Conservation (phyloP, 768 basidiomycete genomes). For the Kwoniella sp. region DNA sequence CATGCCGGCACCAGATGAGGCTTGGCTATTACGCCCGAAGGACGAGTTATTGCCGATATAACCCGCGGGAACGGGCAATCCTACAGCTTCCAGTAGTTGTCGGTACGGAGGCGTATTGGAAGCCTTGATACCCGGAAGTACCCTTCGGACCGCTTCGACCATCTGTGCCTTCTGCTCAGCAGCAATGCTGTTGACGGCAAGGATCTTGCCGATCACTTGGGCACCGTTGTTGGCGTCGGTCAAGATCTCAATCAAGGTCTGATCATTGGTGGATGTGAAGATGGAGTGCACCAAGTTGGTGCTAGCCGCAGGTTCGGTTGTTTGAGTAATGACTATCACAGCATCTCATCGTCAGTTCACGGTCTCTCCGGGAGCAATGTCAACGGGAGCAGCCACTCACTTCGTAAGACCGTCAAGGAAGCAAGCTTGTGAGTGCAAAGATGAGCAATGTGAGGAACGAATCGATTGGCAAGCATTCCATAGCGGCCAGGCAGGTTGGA, state of each 20-base stretch:
- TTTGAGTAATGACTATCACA: constrained; percentile 78
- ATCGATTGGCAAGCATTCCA: constrained; percentile 88
- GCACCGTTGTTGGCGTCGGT: constrained; percentile 93
- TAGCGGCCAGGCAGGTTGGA: constrained; percentile 95
- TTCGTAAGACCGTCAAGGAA: constrained; percentile 87
- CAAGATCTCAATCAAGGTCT: constrained; percentile 89
- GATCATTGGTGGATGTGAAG: constrained; percentile 85
- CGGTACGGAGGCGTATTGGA: constrained; percentile 93
- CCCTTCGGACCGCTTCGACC: constrained; percentile 84
- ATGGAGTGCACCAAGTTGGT: constrained; percentile 82
- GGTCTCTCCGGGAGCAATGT: neutral
- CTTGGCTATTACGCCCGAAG: constrained; percentile 11
- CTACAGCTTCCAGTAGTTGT: constrained; percentile 90
- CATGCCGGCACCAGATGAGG: neutral
- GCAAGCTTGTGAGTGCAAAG: constrained; percentile 97
- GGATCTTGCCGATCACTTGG: constrained; percentile 74
- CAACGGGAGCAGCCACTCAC: constrained; percentile 34
- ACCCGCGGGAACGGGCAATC: constrained; percentile 67
- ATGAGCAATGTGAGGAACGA: constrained; percentile 94
- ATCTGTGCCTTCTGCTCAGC: constrained; percentile 68
- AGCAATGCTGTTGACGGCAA: constrained; percentile 83
- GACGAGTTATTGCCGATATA: constrained; percentile 28
- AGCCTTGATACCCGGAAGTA: constrained; percentile 84
- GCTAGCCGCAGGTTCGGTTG: constrained; percentile 86
- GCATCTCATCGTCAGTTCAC: neutral